Evolutionary conservation across 2,329 filamentous ascomycete genomes (phyloP), one percentile per base, ranked within the genome.

Genomic region (Penicillium freii): DNA sequence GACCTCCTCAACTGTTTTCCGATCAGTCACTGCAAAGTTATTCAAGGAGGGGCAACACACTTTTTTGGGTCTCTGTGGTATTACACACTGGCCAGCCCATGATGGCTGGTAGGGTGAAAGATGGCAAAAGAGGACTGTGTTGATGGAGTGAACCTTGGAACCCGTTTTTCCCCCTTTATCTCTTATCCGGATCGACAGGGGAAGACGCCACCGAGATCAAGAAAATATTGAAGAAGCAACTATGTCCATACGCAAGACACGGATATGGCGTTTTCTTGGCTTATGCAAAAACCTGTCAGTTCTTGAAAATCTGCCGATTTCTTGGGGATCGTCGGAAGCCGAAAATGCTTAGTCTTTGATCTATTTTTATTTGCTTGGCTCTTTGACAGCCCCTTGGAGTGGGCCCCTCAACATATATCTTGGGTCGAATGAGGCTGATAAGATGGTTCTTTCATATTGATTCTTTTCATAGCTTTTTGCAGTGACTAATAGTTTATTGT

Each of bases 31-130:
- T 53, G 53, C 21, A 27, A 39, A 27, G 23, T n/a, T 33, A 27
- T 62, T 55, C 25, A 42, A 36, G 25, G 17, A 10, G 29, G 31
- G 36, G 19, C 13, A 46, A 61, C 70, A 40, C 72, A 77, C 80
- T 80, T 55, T 70, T 74, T 61, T 73, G 67, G 56, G 80, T 71
- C 64, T 81, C 79, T 55, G 77, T 64, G 11, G 81, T 82, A 69
- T 84, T 82, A 68, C 82, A 84, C 62, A 70, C 66, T 52, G 77
- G 75, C 77, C 76, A 78, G 56, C 71, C 75, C 77, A 78, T 73
- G 48, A 61, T 60, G 59, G 58, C 55, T 34, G 50, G 54, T 27
- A 51, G 36, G 42, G 51, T 53, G 44, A 47, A 33, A 54, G 6
- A 58, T 45, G 31, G 29, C 50, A 21, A 44, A 44, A 44, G 25